Conservation (phyloP, 768 basidiomycete species). For the Termitomyces eurrhizus region DNA sequence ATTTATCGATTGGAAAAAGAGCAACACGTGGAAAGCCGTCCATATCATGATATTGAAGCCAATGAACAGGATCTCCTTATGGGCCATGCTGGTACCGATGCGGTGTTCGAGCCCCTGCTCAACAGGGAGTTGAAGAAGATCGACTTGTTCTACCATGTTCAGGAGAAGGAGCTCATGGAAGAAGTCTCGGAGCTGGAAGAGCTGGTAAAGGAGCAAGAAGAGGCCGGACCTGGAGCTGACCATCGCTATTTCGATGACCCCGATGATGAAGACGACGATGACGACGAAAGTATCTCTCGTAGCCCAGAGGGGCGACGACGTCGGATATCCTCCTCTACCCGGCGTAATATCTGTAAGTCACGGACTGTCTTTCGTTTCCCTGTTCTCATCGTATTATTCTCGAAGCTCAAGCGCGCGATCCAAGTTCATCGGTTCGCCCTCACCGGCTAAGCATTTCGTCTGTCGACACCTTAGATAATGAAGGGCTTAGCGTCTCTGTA, state of each 20-base stretch:
- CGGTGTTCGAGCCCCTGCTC: slow-evolving; percentile 67
- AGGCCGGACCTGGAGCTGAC: slow-evolving; percentile 45
- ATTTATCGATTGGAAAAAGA: slow-evolving; percentile 86
- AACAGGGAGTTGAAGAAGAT: slow-evolving; percentile 86
- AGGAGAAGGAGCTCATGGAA: slow-evolving; percentile 67
- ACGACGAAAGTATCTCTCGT: slow-evolving; percentile 36
- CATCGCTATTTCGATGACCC: slow-evolving; percentile 58
- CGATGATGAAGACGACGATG: slow-evolving; percentile 52
- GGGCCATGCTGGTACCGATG: slow-evolving; percentile 42
- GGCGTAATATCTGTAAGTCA: slow-evolving; percentile 8
- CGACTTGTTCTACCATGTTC: slow-evolving; percentile 67
- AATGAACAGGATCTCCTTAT: slow-evolving; percentile 60
- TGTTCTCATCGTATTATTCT: background rate
- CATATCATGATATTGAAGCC: slow-evolving; percentile 57
- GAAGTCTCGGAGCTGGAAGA: slow-evolving; percentile 58
- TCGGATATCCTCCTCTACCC: slow-evolving; percentile 27
- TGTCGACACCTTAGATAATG: slow-evolving; percentile 29
- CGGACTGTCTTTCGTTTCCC: background rate
- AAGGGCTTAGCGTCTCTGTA: slow-evolving; percentile 16
- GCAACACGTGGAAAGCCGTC: slow-evolving; percentile 42
- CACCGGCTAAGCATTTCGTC: slow-evolving; percentile 49
- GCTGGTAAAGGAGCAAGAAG: slow-evolving; percentile 57
- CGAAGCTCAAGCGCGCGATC: slow-evolving; percentile 1
- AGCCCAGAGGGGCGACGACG: slow-evolving; percentile 37
- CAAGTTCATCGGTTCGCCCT: slow-evolving; percentile 4